phyloP scores from a whole-genome alignment of 2,329 filamentous ascomycete species.

The Fusarium pseudonygamai region DNA sequence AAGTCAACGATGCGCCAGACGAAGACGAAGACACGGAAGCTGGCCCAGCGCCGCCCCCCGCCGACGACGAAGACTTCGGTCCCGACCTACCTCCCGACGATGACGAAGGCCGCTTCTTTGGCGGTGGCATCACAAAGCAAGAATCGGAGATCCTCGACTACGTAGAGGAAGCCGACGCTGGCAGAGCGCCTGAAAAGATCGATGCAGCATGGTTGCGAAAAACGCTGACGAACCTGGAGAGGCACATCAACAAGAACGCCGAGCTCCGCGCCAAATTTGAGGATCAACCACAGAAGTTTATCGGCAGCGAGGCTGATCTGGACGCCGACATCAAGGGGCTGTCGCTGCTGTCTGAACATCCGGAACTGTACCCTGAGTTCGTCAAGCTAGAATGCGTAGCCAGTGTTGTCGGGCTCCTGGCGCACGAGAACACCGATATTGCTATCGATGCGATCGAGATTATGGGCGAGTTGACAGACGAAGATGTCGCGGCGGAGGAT shows the following conservation, averaged over 20 bases:
- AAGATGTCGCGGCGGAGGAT: constrained; percentile 85
- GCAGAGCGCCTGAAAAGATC: constrained; percentile 73
- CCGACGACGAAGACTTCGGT: constrained; percentile 61
- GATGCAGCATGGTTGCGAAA: constrained; percentile 86
- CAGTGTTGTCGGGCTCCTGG: constrained; percentile 81
- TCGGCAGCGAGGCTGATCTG: constrained; percentile 86
- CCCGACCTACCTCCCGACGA: constrained; percentile 59
- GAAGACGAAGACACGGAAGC: constrained; percentile 63
- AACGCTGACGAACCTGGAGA: constrained; percentile 85
- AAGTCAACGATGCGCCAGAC: constrained; percentile 55
- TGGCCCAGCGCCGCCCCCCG: constrained; percentile 57
- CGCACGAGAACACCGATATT: constrained; percentile 97
- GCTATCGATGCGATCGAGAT: constrained; percentile 92
- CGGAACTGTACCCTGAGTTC: constrained; percentile 84
- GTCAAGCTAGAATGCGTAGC: constrained; percentile 76
- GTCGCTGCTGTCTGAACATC: constrained; percentile 86
- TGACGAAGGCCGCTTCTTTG: constrained; percentile 95
- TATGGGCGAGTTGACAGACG: constrained; percentile 89
- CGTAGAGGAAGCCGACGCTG: constrained; percentile 67
- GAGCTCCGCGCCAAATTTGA: constrained; percentile 89
- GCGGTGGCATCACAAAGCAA: constrained; percentile 83
- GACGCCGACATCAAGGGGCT: constrained; percentile 88
- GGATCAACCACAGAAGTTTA: constrained; percentile 81
- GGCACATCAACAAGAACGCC: constrained; percentile 88
- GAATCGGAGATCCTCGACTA: constrained; percentile 89